Base-by-base conservation (phyloP, 139 green algal genomes). In the Marvania coccoides region DNA sequence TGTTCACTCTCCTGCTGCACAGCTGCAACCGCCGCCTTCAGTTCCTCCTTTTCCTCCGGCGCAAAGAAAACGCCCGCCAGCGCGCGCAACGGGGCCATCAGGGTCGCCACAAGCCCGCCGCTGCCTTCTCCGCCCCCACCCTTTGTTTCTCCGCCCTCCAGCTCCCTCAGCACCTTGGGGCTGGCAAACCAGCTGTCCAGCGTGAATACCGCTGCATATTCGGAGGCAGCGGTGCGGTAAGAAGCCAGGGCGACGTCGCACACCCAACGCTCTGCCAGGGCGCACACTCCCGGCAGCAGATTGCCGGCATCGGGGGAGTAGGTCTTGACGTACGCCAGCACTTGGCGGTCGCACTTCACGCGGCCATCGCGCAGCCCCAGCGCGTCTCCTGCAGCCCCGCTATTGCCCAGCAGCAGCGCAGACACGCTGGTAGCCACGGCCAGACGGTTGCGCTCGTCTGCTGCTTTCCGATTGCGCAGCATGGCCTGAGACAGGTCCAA, bases 321-420 rank as follows among this genome's bases (percentile, higher is more conserved):
- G 31, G 34, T 63, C 62, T 73, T 71, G 36, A 82, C 65, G 39
- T 73, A 82, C 1, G 31, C 48, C 29, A 61, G 47, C 26, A 82
- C 46, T 5, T 45, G 42, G 12, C 71, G 65, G 47, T 82, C 62
- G 56, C 68, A 71, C 42, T 61, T 73, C 4, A 29, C 26, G 54
- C 19, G 24, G 29, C 37, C 54, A 19, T 19, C 31, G 10, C 8
- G 3, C 30, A 81, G 47, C 9, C 75, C 72, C 31, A 82, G 57
- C n/a, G 62, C 47, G 14, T 47, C 61, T n/a, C 42, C 57, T 2
- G 75, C 75, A 19, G 36, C 48, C 13, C 35, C 38, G 1, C 28
- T 71, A 46, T 80, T 53, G 2, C 75, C 75, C 60, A 82, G 47
- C 54, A 82, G 67, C 66, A 82, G 66, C 67, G 65, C 31, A 35